These are phyloP conservation scores for Hypoxylon subgilvum DNA, from an alignment of 495 filamentous ascomycete genomes.

Conservation along the genomic window DNA sequence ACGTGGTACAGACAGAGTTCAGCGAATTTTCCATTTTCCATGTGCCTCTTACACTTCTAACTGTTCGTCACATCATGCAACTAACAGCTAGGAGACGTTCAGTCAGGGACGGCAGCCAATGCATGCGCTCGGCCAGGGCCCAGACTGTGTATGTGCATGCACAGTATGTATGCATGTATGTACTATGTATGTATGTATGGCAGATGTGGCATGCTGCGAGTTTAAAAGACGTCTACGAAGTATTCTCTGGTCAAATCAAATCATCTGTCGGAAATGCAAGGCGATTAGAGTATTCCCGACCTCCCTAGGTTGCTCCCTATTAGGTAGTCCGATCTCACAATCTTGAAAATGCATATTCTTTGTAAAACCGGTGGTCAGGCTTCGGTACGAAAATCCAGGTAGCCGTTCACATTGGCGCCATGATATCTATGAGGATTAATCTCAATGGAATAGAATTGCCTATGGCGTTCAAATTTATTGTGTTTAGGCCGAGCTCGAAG, in stretches of 20 bases:
- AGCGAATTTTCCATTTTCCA: neutral
- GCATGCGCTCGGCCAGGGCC: slow-evolving; percentile 52
- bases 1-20: neutral
- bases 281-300: neutral
- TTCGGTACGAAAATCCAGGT: neutral
- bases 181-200: slow-evolving; percentile 31
- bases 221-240: slow-evolving; percentile 26
- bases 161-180: slow-evolving; percentile 29
- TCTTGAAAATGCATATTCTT: neutral
- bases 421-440: neutral
- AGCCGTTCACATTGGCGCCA: neutral
- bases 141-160: slow-evolving; percentile 38
- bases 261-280: slow-evolving; percentile 20
- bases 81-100: slow-evolving; percentile 37
- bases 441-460: no score
- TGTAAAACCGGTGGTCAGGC: neutral
- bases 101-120: slow-evolving; percentile 51
- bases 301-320: neutral
- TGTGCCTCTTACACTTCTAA: slow-evolving; percentile 15
- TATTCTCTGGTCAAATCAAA: slow-evolving; percentile 17
- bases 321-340: neutral
- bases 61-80: slow-evolving; percentile 43
- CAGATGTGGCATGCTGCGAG: slow-evolving; percentile 40
- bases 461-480: no score
- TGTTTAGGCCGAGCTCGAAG: slow-evolving; percentile 14